Evolutionary conservation across 352 stramenopile genomes (phyloP), one percentile per base, ranked within the genome.

Genomic region (Globisporangium carolinianum): DNA sequence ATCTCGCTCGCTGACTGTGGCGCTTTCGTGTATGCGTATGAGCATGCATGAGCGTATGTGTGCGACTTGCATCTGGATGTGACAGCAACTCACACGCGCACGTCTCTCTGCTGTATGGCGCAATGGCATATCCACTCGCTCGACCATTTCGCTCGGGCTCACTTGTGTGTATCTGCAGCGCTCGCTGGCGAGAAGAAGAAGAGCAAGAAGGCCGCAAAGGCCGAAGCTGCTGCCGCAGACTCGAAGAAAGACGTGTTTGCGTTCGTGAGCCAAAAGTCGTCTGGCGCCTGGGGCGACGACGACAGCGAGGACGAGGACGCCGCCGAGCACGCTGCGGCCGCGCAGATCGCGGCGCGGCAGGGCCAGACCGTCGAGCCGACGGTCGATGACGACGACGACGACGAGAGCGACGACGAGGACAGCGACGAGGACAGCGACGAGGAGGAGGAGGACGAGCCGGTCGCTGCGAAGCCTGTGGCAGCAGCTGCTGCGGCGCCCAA

Each of bases 251-350:
- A 70, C 47, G 81, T 86, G 51, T 82, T 83, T 24, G 86, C 81
- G 35, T 93, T 93, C 47, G 76, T 90, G 48, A 79, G 68, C 65
- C 76, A 87, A 47, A 71, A 76, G 63, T 85, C 81, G 51, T 80
- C 69, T 52, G 74, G 69, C n/a, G 77, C 83, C 18, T 86, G 72
- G 67, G 75, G 72, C 39, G 76, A 90, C 61, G 76, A 88, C 32
- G 86, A 78, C 66, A 83, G 86, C 55, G 83, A 95, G 53, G 81
- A 92, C 42, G 71, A 80, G 36, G 73, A 79, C 37, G 57, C 57
- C 4, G 57, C 50, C n/a, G 51, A 64, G 47, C 75, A 83, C 49
- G 71, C 72, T 15, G 60, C 48, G 12, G 53, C 54, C 9, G 59
- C 58, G 8, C 51, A 68, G 18, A 58, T 55, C 36, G 57, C 65